These are phyloP conservation scores for Funneliformis caledonium DNA, from an alignment of 371 early-diverging fungal species.

Conservation along the genomic window DNA sequence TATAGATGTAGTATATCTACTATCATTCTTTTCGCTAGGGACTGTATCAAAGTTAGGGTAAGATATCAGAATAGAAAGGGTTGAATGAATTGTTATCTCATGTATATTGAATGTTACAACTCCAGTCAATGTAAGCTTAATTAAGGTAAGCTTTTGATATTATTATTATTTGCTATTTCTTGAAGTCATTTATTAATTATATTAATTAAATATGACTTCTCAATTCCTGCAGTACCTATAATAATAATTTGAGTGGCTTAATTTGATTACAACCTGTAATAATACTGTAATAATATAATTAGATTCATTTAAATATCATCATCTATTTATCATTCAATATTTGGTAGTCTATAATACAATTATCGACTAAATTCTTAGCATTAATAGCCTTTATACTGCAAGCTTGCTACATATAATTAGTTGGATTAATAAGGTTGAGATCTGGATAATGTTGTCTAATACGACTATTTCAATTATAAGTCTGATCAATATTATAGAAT, in stretches of 20 bases:
- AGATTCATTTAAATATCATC: neutral
- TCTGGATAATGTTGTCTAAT: neutral
- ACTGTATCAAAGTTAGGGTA: neutral
- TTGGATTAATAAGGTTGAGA: neutral
- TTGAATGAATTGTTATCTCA: neutral
- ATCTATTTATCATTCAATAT: neutral
- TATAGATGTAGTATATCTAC: too few species aligned
- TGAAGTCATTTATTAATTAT: neutral
- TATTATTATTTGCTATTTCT: neutral
- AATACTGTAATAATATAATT: neutral
- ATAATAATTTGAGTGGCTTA: neutral
- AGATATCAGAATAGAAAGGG: neutral
- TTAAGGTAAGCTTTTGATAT: neutral
- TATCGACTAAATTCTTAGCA: too few species aligned
- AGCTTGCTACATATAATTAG: neutral
- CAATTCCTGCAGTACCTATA: neutral
- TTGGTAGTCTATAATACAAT: neutral
- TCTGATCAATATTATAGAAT: neutral
- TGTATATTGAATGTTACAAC: conserved; percentile 1
- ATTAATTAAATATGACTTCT: neutral
- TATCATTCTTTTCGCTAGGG: too few species aligned
- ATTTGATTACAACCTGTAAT: neutral
- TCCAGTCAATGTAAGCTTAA: neutral
- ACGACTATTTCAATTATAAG: too few species aligned
- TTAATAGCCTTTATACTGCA: too few species aligned